Conservation (phyloP, 2,329 filamentous ascomycete genomes). For the Tricladium varicosporioides region DNA sequence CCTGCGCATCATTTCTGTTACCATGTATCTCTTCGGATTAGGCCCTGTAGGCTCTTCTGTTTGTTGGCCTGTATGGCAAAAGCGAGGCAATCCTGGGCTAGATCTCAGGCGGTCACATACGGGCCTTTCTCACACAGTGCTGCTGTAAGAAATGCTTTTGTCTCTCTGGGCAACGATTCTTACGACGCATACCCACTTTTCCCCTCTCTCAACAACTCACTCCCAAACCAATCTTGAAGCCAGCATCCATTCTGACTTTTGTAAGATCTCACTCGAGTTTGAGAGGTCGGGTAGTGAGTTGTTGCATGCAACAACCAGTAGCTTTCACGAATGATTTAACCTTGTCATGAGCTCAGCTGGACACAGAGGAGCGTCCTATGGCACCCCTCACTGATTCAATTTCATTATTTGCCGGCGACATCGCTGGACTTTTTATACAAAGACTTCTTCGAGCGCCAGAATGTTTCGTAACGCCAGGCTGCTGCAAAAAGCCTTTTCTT, state of each 20-base stretch:
- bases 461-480: too few species aligned
- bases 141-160: conserved; percentile 3
- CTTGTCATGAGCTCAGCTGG: conserved; percentile 20
- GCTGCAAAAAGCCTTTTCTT: not conserved
- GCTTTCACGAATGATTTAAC: conserved; percentile 12
- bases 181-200: conserved; percentile 10
- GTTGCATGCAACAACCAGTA: conserved; percentile 4
- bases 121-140: not conserved
- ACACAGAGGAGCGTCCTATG: conserved; percentile 14
- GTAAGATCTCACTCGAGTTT: not conserved
- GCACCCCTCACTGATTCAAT: conserved; percentile 14
- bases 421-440: not conserved
- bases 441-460: not conserved
- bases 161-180: conserved; percentile 11
- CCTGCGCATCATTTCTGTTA: not conserved
- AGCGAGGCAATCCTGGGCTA: not conserved
- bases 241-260: not conserved
- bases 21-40: not conserved
- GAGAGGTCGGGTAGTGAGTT: not conserved
- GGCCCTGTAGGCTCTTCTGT: not conserved
- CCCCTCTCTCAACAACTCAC: conserved; percentile 9
- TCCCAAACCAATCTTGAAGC: not conserved
- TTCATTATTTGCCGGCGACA: conserved; percentile 11
- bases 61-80: not conserved
- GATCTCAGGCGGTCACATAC: too few species aligned